phyloP scores from a whole-genome alignment of 495 filamentous ascomycete species.

The Amorphotheca resinae region DNA sequence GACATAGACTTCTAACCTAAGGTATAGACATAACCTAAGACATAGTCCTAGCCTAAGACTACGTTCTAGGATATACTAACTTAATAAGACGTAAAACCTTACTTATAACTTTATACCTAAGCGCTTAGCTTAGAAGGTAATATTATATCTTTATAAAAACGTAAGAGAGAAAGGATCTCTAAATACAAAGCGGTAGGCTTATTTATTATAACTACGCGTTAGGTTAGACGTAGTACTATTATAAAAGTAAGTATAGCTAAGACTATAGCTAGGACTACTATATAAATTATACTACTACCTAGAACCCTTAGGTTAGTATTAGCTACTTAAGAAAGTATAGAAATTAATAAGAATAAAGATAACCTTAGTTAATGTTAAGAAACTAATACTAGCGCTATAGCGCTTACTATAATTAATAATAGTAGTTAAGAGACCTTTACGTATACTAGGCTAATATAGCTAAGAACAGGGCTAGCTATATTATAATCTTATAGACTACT shows the following conservation, averaged over 20 bases:
- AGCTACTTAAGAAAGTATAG: background rate
- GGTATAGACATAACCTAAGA: too few species aligned
- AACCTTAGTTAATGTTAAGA: background rate
- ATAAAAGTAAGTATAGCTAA: background rate
- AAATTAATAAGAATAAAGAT: background rate
- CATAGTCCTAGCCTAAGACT: too few species aligned
- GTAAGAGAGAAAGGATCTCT: background rate
- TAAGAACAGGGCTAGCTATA: background rate
- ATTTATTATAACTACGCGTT: background rate
- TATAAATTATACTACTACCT: background rate
- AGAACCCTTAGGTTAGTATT: background rate
- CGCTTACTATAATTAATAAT: background rate
- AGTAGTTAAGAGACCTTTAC: background rate
- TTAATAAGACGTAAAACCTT: background rate
- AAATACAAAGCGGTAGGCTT: background rate
- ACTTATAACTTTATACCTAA: background rate
- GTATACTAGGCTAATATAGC: conserved; percentile 1
- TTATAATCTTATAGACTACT: background rate
- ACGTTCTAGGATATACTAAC: too few species aligned
- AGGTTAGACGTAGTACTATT: too few species aligned
- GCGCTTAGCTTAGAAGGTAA: background rate
- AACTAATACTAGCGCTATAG: background rate
- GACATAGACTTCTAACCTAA: too few species aligned
- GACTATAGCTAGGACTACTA: background rate
- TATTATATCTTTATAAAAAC: background rate